Evolutionary conservation across 257 asterid species (phyloP).

Genomic region (Echium plantagineum): DNA sequence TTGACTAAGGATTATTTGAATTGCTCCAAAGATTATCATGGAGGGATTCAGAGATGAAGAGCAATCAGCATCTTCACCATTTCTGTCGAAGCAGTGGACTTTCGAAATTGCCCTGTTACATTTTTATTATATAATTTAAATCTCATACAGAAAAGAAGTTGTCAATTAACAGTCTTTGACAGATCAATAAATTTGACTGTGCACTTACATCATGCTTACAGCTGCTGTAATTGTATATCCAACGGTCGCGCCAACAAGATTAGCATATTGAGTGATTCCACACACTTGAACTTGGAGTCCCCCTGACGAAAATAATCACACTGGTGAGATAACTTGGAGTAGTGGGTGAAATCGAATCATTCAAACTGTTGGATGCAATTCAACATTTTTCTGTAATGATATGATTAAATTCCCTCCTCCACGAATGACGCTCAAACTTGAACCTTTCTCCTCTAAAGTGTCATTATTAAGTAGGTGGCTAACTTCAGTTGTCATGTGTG

Average conservation of each 20-base stretch:
- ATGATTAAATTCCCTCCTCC: background rate
- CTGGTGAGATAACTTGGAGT: background rate
- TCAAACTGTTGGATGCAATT: no score
- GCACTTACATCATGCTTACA: conserved; percentile 27
- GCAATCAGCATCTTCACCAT: conserved; percentile 43
- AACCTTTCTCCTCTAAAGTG: background rate
- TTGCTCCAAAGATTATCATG: conserved; percentile 47
- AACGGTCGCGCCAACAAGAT: conserved; percentile 38
- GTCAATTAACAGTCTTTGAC: no score
- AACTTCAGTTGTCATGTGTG: background rate
- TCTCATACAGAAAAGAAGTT: no score
- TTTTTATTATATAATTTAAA: no score
- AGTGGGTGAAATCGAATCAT: no score
- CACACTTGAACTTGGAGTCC: conserved; percentile 33
- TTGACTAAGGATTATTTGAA: conserved; percentile 66
- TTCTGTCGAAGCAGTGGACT: conserved; percentile 60
- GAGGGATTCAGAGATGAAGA: conserved; percentile 38
- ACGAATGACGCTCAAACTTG: background rate
- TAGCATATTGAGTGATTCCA: conserved; percentile 51
- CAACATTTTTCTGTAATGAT: no score
- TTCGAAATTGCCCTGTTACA: conserved; percentile 49
- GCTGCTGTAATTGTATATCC: conserved; percentile 47
- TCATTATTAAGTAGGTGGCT: background rate
- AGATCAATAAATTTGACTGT: background rate
- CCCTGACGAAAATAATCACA: conserved; percentile 18